phyloP scores from a whole-genome alignment of 768 basidiomycete species.

The Melanogaster broomeanus region DNA sequence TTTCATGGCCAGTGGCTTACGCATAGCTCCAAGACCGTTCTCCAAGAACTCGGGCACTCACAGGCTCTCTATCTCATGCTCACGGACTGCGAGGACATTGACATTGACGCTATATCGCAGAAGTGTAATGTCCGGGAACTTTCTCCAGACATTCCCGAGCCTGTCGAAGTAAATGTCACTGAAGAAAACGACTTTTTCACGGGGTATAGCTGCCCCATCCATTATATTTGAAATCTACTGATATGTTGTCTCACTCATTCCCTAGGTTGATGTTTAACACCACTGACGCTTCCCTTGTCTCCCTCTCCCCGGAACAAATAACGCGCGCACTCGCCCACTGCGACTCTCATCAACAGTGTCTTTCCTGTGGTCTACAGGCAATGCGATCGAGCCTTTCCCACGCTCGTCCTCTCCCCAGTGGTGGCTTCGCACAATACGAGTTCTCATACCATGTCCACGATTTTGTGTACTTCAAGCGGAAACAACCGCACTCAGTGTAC shows the following conservation, averaged over 20 bases:
- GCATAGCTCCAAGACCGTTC: slow-evolving; percentile 62
- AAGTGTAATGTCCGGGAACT: slow-evolving; percentile 55
- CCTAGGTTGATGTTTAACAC: slow-evolving; percentile 55
- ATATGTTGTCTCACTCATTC: slow-evolving; percentile 2
- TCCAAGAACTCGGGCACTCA: slow-evolving; percentile 69
- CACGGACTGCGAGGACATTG: slow-evolving; percentile 55
- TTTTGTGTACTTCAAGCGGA: slow-evolving; percentile 56
- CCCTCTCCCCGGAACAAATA: slow-evolving; percentile 40
- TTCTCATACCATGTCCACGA: slow-evolving; percentile 57
- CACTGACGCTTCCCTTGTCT: slow-evolving; percentile 45
- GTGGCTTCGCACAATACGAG: slow-evolving; percentile 43
- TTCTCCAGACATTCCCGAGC: slow-evolving; percentile 44
- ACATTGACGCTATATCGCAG: slow-evolving; percentile 55
- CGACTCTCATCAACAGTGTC: slow-evolving; percentile 43
- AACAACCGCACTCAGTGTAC: slow-evolving; percentile 32
- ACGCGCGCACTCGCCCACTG: slow-evolving; percentile 28
- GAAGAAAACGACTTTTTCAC: slow-evolving; percentile 55
- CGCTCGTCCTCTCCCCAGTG: slow-evolving; percentile 28
- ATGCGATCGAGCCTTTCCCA: slow-evolving; percentile 24
- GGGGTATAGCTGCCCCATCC: slow-evolving; percentile 39
- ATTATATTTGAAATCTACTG: not conserved
- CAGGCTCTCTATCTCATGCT: slow-evolving; percentile 56
- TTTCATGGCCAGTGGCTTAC: slow-evolving; percentile 75
- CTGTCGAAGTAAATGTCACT: slow-evolving; percentile 40
- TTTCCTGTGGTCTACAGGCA: slow-evolving; percentile 45